phyloP scores from a whole-genome alignment of 306 rosid genomes.

The Vigna angularis region DNA sequence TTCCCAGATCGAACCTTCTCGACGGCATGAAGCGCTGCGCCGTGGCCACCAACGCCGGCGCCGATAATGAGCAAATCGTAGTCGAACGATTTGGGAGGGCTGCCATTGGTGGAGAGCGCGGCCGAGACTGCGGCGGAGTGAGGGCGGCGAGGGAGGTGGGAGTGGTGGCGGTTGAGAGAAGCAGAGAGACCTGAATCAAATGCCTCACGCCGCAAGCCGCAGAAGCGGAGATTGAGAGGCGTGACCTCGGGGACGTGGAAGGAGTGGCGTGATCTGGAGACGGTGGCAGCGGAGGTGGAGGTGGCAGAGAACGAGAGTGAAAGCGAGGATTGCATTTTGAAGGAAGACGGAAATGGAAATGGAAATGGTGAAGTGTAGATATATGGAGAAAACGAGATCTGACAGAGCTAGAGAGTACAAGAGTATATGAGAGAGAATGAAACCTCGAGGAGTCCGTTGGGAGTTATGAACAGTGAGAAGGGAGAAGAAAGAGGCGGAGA shows the following conservation, averaged over 20 bases:
- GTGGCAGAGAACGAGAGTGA: slow-evolving; percentile 68
- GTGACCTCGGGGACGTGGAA: slow-evolving; percentile 30
- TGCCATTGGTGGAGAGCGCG: slow-evolving; percentile 71
- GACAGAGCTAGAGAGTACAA: neutral
- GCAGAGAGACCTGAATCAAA: slow-evolving; percentile 53
- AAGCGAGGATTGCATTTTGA: slow-evolving; percentile 82
- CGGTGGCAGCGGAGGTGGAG: slow-evolving; percentile 45
- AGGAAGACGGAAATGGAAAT: slow-evolving; percentile 30
- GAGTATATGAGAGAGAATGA: slow-evolving; percentile 9
- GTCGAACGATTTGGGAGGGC: slow-evolving; percentile 73
- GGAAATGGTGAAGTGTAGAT: slow-evolving; percentile 16
- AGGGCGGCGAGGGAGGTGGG: slow-evolving; percentile 39
- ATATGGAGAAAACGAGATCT: slow-evolving; percentile 4
- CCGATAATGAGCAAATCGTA: slow-evolving; percentile 93
- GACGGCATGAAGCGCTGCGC: slow-evolving; percentile 96
- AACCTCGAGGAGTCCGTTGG: slow-evolving; percentile 74
- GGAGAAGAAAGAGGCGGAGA: slow-evolving; percentile 62
- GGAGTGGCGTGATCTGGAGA: slow-evolving; percentile 59
- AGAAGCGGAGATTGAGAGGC: slow-evolving; percentile 77
- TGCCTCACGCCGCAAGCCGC: slow-evolving; percentile 81
- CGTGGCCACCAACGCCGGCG: slow-evolving; percentile 99
- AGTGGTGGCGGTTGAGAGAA: slow-evolving; percentile 47
- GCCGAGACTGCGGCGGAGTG: slow-evolving; percentile 52
- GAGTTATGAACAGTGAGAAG: slow-evolving; percentile 33
- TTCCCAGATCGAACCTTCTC: slow-evolving; percentile 67